Evolutionary conservation across 768 basidiomycete genomes (phyloP), one percentile per base, ranked within the genome.

Genomic region (Gymnopilus dilepis): DNA sequence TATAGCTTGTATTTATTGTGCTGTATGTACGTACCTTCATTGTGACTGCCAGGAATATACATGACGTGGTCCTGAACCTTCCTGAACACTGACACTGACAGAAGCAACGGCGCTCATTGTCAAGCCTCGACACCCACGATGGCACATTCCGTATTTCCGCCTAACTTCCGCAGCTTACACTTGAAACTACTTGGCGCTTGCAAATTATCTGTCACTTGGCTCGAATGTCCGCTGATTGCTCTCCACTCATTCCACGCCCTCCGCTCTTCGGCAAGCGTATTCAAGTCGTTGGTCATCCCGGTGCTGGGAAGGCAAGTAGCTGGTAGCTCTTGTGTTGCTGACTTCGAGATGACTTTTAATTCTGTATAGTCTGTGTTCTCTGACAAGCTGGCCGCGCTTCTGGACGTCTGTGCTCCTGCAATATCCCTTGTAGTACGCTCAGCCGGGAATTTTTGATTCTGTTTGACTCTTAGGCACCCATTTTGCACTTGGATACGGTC

Each of bases 301-400:
- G 52, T 22, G 52, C 52, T 21, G 52, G 52, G 38, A 53, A 53
- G 52, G 52, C 38, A 12, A 7, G 51, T n/a, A n/a, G n/a, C n/a
- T 21, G 6, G 31, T 52, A 13, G 11, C 8, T 30, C 26, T 30
- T 15, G 19, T 11, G 11, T 31, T 17, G 15, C 26, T 17, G 6
- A 24, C 19, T 6, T 51, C 26, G 15, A 31, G 5, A 52, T 17
- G 37, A 8, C 21, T 31, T 34, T 6, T 7, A 11, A n/a, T n/a
- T n/a, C n/a, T n/a, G n/a, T n/a, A n/a, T n/a, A 53, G 52, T 53
- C 52, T 6, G 52, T 53, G 13, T 53, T 53, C 24, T 53, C 52
- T 34, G 52, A 53, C n/a, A 37, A 53, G 21, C 52, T 53, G 6
- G 52, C 34, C 6, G 21, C 33, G 17, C 21, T 21, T 13, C 33